Evolutionary conservation across 2,329 filamentous ascomycete species (phyloP).

Genomic region (Emmonsia crescens): DNA sequence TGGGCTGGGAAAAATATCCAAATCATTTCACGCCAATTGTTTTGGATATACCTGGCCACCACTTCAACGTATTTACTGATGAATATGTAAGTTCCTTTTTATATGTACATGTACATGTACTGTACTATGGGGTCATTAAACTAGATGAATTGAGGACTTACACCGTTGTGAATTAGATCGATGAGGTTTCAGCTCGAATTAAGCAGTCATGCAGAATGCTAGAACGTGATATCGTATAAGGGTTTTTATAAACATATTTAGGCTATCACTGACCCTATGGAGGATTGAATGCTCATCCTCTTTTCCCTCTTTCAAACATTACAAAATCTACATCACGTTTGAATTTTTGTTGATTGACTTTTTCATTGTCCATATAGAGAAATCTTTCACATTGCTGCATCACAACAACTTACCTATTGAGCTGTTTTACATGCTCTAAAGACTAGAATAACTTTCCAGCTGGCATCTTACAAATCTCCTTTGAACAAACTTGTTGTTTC

Average conservation of each 20-base stretch:
- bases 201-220: constrained; percentile 13
- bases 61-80: constrained; percentile 15
- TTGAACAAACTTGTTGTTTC: background rate
- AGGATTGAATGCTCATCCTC: background rate
- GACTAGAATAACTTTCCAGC: background rate
- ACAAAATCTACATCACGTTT: background rate
- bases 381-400: background rate
- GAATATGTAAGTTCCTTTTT: constrained; percentile 10
- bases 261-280: background rate
- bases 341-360: too few relatives aligned
- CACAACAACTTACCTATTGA: background rate
- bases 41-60: constrained; percentile 14
- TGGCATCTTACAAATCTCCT: background rate
- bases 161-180: constrained; percentile 7
- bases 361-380: too few relatives aligned
- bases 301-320: background rate
- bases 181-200: constrained; percentile 10
- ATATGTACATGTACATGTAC: background rate
- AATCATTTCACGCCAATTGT: constrained; percentile 12
- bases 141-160: background rate
- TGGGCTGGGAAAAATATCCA: constrained; percentile 16
- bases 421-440: too few relatives aligned
- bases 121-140: background rate
- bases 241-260: background rate
- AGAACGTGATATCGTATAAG: constrained; percentile 6